Percentiles rank a stretch among this genome's conserved stretches.
Evolutionary conservation across 345 rosid genomes (phyloP).

Genomic region (thale cress (Arabidopsis thaliana)): DNA sequence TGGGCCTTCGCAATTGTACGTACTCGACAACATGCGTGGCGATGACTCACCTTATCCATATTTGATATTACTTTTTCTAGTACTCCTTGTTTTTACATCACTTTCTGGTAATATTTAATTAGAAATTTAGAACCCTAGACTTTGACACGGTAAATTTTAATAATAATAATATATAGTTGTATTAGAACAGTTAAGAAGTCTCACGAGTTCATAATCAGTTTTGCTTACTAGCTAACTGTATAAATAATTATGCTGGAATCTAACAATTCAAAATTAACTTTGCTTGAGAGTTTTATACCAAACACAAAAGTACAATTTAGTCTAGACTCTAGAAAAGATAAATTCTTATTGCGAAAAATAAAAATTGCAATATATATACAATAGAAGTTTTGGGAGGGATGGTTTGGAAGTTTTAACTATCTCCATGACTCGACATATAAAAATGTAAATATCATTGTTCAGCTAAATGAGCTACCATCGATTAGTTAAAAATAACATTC

Average conservation of each 20-base stretch:
- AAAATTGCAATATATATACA: neutral
- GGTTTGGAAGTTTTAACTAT: too few species aligned
- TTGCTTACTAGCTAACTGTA: neutral
- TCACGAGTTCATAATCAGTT: neutral
- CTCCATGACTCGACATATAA: neutral
- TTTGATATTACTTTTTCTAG: conserved; percentile 20
- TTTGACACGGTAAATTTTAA: neutral
- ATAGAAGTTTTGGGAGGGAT: neutral
- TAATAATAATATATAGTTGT: neutral
- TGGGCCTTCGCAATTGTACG: conserved; percentile 39
- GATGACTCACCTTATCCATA: conserved; percentile 47
- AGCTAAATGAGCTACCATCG: neutral
- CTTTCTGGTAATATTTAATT: conserved; percentile 13
- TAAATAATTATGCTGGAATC: neutral
- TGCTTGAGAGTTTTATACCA: neutral
- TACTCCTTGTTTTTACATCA: neutral
- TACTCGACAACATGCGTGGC: conserved; percentile 49
- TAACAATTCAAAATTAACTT: neutral
- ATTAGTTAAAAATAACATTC: neutral
- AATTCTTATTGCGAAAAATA: neutral
- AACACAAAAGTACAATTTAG: neutral
- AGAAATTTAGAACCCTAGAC: neutral
- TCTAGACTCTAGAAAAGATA: neutral
- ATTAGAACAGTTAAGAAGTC: neutral
- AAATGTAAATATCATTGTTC: neutral